Conservation (phyloP, 2,329 filamentous ascomycete species). For the Colletotrichum siamense region DNA sequence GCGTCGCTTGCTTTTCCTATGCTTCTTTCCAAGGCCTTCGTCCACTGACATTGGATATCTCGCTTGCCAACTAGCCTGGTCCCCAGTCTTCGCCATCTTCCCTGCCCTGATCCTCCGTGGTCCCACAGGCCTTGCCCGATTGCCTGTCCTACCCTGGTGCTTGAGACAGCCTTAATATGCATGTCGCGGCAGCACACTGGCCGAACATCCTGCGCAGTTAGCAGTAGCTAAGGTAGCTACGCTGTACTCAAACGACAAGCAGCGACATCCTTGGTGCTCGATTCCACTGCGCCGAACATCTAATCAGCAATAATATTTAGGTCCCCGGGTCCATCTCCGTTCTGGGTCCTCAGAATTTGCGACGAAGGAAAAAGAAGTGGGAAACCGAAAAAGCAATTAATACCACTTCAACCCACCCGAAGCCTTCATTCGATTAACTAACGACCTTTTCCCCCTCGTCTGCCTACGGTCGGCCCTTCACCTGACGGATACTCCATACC, state of each 20-base stretch:
- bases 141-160: slow-evolving; percentile 19
- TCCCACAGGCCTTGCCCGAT: slow-evolving; percentile 15
- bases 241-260: background rate
- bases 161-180: slow-evolving; percentile 23
- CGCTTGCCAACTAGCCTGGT: slow-evolving; percentile 20
- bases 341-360: slow-evolving; percentile 12
- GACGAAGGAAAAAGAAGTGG: slow-evolving; percentile 8
- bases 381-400: slow-evolving; percentile 13
- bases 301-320: slow-evolving; percentile 18
- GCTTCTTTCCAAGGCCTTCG: background rate
- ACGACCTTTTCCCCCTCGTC: background rate
- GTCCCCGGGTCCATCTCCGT: slow-evolving; percentile 11
- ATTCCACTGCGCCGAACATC: slow-evolving; percentile 17
- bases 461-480: background rate
- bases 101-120: slow-evolving; percentile 20
- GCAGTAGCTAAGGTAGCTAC: background rate
- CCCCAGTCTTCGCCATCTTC: slow-evolving; percentile 22
- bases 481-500: background rate
- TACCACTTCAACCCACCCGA: background rate
- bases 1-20: slow-evolving; percentile 7
- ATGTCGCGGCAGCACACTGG: slow-evolving; percentile 14
- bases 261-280: slow-evolving; percentile 21
- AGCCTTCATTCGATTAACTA: background rate
- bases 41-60: slow-evolving; percentile 22
- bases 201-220: background rate